Percentiles rank a stretch among this genome's conserved stretches.
Evolutionary conservation across 768 basidiomycete genomes (phyloP).

Genomic region (Auricularia sp.): DNA sequence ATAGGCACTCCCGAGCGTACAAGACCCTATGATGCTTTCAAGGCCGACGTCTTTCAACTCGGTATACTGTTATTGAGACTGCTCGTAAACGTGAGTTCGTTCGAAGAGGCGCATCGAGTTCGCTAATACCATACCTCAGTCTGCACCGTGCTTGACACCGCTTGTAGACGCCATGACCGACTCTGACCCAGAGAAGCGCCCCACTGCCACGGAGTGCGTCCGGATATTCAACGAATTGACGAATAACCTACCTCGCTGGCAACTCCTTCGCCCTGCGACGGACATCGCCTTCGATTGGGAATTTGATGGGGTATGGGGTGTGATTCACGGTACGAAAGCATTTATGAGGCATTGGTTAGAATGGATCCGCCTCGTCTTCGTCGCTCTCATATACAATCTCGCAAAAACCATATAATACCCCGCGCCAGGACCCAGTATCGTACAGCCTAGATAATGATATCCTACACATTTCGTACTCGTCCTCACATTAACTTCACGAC

Average conservation of each 20-base stretch:
- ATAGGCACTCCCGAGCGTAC: not conserved
- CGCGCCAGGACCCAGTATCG: too few relatives aligned
- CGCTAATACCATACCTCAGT: not conserved
- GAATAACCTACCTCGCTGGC: not conserved
- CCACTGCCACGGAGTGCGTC: not conserved
- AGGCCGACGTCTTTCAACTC: not conserved
- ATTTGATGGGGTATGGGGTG: not conserved
- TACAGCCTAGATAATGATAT: too few relatives aligned
- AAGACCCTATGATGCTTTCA: not conserved
- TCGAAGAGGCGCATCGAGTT: not conserved
- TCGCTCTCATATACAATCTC: not conserved
- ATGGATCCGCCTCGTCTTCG: not conserved
- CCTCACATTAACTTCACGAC: not conserved
- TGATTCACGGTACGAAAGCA: not conserved
- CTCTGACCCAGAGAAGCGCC: not conserved
- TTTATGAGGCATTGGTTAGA: not conserved
- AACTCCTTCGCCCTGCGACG: not conserved
- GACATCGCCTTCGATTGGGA: not conserved
- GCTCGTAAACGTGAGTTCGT: not conserved
- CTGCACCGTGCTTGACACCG: not conserved
- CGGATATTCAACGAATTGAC: not conserved
- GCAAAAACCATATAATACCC: not conserved
- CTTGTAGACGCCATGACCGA: not conserved
- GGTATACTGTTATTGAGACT: not conserved
- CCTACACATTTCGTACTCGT: not conserved